Conservation (phyloP, 148 eudicot genomes). For the Beta vulgaris region DNA sequence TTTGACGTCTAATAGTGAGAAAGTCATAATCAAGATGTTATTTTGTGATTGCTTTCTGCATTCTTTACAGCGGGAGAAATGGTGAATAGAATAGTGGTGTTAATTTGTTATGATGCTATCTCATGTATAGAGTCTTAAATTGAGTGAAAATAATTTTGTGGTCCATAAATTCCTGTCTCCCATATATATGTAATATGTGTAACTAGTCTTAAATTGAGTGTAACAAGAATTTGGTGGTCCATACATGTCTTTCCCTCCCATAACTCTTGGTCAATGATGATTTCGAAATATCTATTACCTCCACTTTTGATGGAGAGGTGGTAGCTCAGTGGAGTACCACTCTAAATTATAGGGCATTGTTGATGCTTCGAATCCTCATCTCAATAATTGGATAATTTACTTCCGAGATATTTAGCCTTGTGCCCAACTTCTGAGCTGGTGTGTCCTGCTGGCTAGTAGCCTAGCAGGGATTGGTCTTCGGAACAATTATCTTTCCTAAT, state of each 20-base stretch:
- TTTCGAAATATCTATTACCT: neutral
- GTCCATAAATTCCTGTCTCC: neutral
- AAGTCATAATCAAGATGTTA: conserved; percentile 20
- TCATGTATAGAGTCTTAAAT: conserved; percentile 14
- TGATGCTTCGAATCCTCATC: no score
- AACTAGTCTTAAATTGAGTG: conserved; percentile 2
- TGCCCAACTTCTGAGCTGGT: no score
- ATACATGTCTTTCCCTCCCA: neutral
- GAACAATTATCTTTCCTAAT: no score
- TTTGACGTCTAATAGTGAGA: conserved; percentile 17
- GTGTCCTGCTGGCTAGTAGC: no score
- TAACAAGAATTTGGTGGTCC: conserved; percentile 13
- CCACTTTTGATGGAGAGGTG: no score
- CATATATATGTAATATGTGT: neutral
- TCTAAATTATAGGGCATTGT: no score
- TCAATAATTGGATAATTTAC: no score
- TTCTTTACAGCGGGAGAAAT: conserved; percentile 10
- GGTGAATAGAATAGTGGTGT: conserved; percentile 23
- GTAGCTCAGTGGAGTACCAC: no score
- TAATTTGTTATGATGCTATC: conserved; percentile 2
- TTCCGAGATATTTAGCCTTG: no score
- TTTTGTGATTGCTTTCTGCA: conserved; percentile 19
- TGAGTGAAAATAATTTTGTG: conserved; percentile 11
- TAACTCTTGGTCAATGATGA: neutral
- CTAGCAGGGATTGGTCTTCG: no score